Evolutionary conservation across 495 filamentous ascomycete species (phyloP).

Genomic region (Xylaria telfairii): DNA sequence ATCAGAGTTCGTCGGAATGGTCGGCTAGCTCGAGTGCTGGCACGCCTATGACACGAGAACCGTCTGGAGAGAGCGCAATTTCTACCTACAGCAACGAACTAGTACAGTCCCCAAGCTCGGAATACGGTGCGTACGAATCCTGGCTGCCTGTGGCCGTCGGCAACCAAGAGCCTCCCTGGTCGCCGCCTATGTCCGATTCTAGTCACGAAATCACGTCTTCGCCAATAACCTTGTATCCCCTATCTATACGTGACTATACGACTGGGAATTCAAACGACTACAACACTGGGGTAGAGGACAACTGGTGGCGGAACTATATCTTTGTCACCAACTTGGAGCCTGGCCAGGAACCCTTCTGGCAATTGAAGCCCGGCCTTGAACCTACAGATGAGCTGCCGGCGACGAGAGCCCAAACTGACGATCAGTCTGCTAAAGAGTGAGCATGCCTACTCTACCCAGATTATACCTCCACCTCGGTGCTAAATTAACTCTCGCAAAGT

Average conservation of each 20-base stretch:
- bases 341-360: slow-evolving; percentile 32
- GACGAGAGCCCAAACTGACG: slow-evolving; percentile 9
- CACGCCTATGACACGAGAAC: slow-evolving; percentile 22
- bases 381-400: slow-evolving; percentile 23
- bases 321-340: slow-evolving; percentile 29
- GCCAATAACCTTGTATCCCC: not conserved
- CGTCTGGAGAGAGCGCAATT: slow-evolving; percentile 13
- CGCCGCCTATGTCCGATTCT: not conserved
- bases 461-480: not conserved
- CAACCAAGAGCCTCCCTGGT: not conserved
- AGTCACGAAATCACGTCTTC: not conserved
- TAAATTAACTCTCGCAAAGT: slow-evolving; percentile 27
- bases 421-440: slow-evolving; percentile 26
- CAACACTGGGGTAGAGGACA: not conserved
- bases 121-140: not conserved
- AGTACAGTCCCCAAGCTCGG: not conserved
- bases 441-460: slow-evolving; percentile 3
- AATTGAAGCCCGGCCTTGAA: slow-evolving; percentile 24
- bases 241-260: not conserved
- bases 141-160: not conserved
- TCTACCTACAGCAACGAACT: slow-evolving; percentile 4
- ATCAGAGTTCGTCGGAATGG: slow-evolving; percentile 10
- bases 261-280: not conserved
- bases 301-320: slow-evolving; percentile 28
- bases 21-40: not conserved